Percentiles rank a stretch among this genome's conserved stretches.
Conservation (phyloP, 257 asterid genomes). For the Primulina tabacum region DNA sequence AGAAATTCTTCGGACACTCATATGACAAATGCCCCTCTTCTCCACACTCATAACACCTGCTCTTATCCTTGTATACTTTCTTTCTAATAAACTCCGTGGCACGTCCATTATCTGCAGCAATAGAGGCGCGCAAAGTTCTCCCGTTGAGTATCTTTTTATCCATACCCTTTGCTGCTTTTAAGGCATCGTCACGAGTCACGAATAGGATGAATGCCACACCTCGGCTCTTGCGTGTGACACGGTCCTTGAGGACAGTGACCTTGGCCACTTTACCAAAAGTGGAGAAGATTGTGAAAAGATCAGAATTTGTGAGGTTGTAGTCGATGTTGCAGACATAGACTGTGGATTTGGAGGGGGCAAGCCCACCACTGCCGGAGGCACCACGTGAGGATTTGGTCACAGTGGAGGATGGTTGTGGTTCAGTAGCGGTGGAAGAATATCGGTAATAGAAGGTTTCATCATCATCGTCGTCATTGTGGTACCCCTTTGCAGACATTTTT, state of each 20-base stretch:
- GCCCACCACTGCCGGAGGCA: constrained; percentile 63
- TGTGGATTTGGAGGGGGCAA: constrained; percentile 93
- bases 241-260: constrained; percentile 88
- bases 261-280: constrained; percentile 95
- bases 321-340: constrained; percentile 89
- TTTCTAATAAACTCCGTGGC: constrained; percentile 83
- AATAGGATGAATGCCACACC: constrained; percentile 89
- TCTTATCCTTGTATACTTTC: constrained; percentile 85
- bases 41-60: constrained; percentile 93
- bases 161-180: constrained; percentile 65
- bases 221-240: constrained; percentile 72
- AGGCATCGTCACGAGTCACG: constrained; percentile 75
- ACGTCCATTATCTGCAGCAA: constrained; percentile 91
- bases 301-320: constrained; percentile 81
- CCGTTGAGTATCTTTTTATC: constrained; percentile 71
- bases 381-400: constrained; percentile 40
- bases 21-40: constrained; percentile 89
- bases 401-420: constrained; percentile 35
- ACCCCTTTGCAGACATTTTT: constrained; percentile 48
- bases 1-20: constrained; percentile 76
- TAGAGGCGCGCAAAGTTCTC: constrained; percentile 78
- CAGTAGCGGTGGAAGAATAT: constrained; percentile 53
- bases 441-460: constrained; percentile 77
- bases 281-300: constrained; percentile 88
- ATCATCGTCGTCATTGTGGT: constrained; percentile 50